phyloP scores from a whole-genome alignment of 1,139 yeast genomes.

The Suhomyces bolitotheri region DNA sequence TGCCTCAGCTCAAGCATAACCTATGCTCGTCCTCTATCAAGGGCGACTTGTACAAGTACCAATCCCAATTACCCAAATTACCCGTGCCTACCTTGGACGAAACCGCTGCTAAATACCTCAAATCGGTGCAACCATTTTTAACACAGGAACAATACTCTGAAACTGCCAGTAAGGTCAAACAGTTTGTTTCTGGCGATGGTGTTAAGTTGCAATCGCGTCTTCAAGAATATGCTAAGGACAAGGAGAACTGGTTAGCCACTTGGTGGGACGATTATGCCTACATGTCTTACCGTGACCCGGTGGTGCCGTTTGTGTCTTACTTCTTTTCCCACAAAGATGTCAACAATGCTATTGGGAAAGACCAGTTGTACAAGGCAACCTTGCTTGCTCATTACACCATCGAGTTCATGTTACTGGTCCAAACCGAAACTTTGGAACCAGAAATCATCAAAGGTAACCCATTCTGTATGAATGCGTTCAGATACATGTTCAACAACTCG shows the following conservation, averaged over 20 bases:
- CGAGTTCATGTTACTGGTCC: constrained; percentile 56
- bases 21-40: constrained; percentile 42
- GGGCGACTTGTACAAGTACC: constrained; percentile 75
- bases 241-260: constrained; percentile 87
- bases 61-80: constrained; percentile 72
- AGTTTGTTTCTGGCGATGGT: constrained; percentile 66
- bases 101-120: constrained; percentile 69
- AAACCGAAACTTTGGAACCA: constrained; percentile 64
- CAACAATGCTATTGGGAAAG: constrained; percentile 54
- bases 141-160: constrained; percentile 53
- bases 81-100: constrained; percentile 84
- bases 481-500: constrained; percentile 86
- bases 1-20: constrained; percentile 16
- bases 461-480: constrained; percentile 91
- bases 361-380: constrained; percentile 75
- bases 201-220: constrained; percentile 69
- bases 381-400: constrained; percentile 58
- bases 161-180: constrained; percentile 62
- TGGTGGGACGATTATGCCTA: constrained; percentile 97
- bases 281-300: constrained; percentile 87
- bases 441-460: constrained; percentile 82
- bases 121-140: constrained; percentile 68
- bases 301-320: constrained; percentile 90
- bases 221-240: constrained; percentile 53
- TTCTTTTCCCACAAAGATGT: constrained; percentile 81